Evolutionary conservation across 441 rosid genomes (phyloP).

Genomic region (Eruca vesicaria): DNA sequence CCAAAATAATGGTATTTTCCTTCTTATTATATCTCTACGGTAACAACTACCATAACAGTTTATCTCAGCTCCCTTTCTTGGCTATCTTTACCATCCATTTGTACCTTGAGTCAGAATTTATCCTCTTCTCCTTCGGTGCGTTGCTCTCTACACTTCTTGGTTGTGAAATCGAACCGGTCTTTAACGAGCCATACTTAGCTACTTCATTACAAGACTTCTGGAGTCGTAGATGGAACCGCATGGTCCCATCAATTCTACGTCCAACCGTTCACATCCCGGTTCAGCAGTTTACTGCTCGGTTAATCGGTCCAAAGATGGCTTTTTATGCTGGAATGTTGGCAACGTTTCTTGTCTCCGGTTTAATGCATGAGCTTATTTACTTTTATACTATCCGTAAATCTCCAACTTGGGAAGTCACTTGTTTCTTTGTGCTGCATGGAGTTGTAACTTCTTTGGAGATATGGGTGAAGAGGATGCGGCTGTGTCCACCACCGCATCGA

Average conservation of each 20-base stretch:
- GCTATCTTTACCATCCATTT: constrained; percentile 32
- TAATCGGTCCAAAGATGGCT: constrained; percentile 23
- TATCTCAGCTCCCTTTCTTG: constrained; percentile 24
- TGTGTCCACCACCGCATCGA: constrained; percentile 25
- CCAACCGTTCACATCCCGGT: constrained; percentile 51
- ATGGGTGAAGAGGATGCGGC: constrained; percentile 31
- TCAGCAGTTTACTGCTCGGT: not conserved
- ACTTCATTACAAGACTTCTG: constrained; percentile 81
- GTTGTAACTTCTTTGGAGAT: constrained; percentile 37
- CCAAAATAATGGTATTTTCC: constrained; percentile 32
- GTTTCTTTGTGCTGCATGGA: constrained; percentile 54
- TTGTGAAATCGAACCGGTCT: constrained; percentile 51
- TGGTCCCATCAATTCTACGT: constrained; percentile 51
- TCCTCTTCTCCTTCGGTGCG: constrained; percentile 22
- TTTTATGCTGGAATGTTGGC: constrained; percentile 21
- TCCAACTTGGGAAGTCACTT: constrained; percentile 58
- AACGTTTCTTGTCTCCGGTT: constrained; percentile 46
- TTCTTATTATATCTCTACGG: constrained; percentile 9
- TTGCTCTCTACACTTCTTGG: constrained; percentile 39
- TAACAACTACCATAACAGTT: not conserved
- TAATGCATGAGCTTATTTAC: constrained; percentile 50
- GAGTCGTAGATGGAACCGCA: constrained; percentile 75
- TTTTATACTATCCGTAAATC: constrained; percentile 32
- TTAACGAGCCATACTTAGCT: constrained; percentile 59
- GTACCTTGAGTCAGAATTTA: constrained; percentile 38